Conservation (phyloP, 768 basidiomycete genomes). For the Kwoniella dendrophila region DNA sequence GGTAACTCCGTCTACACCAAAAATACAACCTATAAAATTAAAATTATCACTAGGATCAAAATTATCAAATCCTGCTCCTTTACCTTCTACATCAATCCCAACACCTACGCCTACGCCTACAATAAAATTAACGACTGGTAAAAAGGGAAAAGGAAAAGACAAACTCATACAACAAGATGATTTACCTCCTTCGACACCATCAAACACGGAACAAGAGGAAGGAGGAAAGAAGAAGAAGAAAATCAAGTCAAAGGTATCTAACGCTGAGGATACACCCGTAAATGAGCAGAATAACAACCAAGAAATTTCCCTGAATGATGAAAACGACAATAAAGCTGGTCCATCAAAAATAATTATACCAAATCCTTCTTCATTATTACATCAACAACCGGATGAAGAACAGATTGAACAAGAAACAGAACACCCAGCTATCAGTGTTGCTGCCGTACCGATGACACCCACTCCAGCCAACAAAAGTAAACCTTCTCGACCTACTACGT, state of each 20-base stretch:
- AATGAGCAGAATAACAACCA: not conserved
- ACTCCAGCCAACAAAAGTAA: not conserved
- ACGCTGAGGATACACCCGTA: not conserved
- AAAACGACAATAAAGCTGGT: conserved; percentile 2
- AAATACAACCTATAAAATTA: conserved; percentile 61
- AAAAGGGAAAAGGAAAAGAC: conserved; percentile 22
- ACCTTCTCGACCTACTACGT: not conserved
- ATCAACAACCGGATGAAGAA: not conserved
- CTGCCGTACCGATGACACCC: not conserved
- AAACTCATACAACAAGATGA: not conserved
- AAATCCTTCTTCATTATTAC: not conserved
- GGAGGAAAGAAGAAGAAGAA: conserved; percentile 13
- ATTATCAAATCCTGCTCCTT: conserved; percentile 1
- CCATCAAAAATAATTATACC: conserved; percentile 2
- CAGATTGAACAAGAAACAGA: too few relatives aligned
- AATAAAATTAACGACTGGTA: conserved; percentile 1
- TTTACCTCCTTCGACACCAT: not conserved
- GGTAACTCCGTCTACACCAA: conserved; percentile 6
- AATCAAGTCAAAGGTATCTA: conserved; percentile 5
- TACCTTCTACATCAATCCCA: not conserved
- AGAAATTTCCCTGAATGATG: not conserved
- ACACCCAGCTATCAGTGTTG: not conserved
- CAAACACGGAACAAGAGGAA: not conserved
- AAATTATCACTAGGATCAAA: conserved; percentile 58
- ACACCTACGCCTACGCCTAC: conserved; percentile 10